Evolutionary conservation across 345 rosid species (phyloP), one percentile per base, ranked within the genome.

Genomic region (Syzygium aromaticum): DNA sequence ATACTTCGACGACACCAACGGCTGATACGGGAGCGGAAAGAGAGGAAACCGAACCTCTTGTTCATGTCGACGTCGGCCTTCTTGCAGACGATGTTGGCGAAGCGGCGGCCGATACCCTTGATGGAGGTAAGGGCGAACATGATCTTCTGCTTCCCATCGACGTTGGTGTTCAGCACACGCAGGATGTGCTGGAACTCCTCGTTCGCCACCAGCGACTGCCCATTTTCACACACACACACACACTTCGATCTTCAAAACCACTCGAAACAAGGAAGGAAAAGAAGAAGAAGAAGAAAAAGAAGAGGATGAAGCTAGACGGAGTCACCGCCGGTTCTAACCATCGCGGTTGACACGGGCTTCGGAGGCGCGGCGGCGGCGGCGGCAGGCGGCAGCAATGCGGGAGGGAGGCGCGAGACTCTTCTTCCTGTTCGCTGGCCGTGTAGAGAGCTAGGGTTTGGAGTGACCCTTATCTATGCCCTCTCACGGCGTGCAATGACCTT

Each of bases 41-140:
- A 59, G 27, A 86, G 46, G 46, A 6, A 15, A 77, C 82, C 54
- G 63, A 15, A 96, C 97, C 99, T 95, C 89, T 95, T 96, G 93
- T 95, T 96, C 99, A 96, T 96, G 93, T 95, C 98, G 49, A 96
- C 98, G 89, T 96, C 99, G 15, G 98, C 99, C 87, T 95, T 96
- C 95, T 96, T 96, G 96, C 99, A 96, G 82, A 93, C 99, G 53
- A 96, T 94, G 95, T 96, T 95, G 52, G 98, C 96, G 28, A 95
- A 93, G 43, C 98, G 91, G 90, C 99, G 92, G 6, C 98, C 98
- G 46, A 95, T 96, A 93, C 99, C 99, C 78, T 96, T 96, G 90
- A 95, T 96, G 21, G 99, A 95, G 91, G 98, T 96, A 67, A 96
- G 89, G 38, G 99, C 99, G 91, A 95, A 95, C 98, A 95, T 95